A percentile compares a stretch with the other conserved stretches of the same genome.
Evolutionary conservation across 2,329 filamentous ascomycete species (phyloP).

Genomic region (Diplodia seriata): DNA sequence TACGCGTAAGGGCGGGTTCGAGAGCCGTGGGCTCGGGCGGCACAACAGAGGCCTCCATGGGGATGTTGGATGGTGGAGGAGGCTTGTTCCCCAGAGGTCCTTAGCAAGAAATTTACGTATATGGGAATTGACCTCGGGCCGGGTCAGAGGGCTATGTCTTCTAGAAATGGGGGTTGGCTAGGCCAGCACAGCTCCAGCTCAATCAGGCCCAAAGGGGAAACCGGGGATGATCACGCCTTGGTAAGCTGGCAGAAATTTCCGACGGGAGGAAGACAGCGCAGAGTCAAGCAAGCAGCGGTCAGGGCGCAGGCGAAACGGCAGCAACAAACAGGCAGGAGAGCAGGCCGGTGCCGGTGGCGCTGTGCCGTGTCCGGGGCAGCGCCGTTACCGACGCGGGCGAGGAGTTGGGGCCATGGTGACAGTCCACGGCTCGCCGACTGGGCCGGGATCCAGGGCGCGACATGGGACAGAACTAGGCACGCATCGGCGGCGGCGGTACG

Average conservation of each 20-base stretch:
- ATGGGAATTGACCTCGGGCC: not conserved
- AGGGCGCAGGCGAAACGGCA: not conserved
- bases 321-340: not conserved
- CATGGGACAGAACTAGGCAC: not conserved
- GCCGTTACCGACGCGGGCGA: constrained; percentile 6
- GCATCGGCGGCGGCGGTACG: constrained; percentile 13
- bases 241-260: not conserved
- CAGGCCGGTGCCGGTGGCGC: constrained; percentile 20
- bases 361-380: constrained; percentile 4
- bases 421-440: constrained; percentile 12
- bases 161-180: constrained; percentile 14
- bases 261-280: not conserved
- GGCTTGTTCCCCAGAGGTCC: constrained; percentile 2
- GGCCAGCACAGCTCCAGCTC: constrained; percentile 7
- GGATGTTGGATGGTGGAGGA: not conserved
- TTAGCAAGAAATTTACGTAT: constrained; percentile 19
- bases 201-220: constrained; percentile 7
- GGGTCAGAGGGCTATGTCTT: constrained; percentile 23
- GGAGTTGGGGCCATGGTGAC: constrained; percentile 2
- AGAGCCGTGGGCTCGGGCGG: constrained; percentile 30
- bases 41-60: constrained; percentile 31
- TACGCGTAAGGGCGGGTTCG: constrained; percentile 17
- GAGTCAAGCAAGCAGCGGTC: not conserved
- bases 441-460: not conserved
- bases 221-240: constrained; percentile 8